Base-by-base conservation (phyloP, 2,329 filamentous ascomycete genomes). In the Chlorencoelia australis region DNA sequence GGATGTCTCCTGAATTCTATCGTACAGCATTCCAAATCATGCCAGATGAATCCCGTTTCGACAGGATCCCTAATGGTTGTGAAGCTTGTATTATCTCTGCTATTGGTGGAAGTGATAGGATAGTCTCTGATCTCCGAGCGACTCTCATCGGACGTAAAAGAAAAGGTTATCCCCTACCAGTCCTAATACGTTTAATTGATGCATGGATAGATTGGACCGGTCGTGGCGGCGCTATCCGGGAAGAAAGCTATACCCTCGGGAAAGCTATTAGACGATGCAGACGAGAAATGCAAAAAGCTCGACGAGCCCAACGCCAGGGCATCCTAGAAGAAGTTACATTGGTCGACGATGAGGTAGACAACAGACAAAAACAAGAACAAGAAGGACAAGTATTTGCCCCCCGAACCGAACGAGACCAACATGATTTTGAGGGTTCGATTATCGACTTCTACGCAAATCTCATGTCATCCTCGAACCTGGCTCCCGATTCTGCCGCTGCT, bases 81-180 rank as follows among this genome's bases (percentile, higher is more conserved):
- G 65, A 72, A 46, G 71, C 69, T 2, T 76, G 72, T 42, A 64
- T 71, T 18, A 51, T 75, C 9, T 60, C 67, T 2, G 57, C 59
- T 3, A 48, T 76, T 1, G 70, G 70, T 2, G 65, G 64, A 0
- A 58, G 60, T 20, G 52, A 48, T 4, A 49, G 58, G 11, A 45
- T 63, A 2, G 51, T 76, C 2, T 50, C 57, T 5, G 68, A 71
- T 45, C 47, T 76, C 20, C 53, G 64, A 18, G 62, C 66, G 3
- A 54, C 59, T 26, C 46, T 73, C 36, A 18, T 63, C 7, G 60
- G 62, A 20, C 60, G 69, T 21, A 45, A 38, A 30, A 49, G 40
- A 35, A 49, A 38, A n/a, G 11, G 34, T 2, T 27, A 38, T 7
- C 28, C 26, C 19, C 15, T 35, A 9, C 32, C 41, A 9, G 29